phyloP scores from a whole-genome alignment of 2,329 filamentous ascomycete species.

The Calonectria honghensis region DNA sequence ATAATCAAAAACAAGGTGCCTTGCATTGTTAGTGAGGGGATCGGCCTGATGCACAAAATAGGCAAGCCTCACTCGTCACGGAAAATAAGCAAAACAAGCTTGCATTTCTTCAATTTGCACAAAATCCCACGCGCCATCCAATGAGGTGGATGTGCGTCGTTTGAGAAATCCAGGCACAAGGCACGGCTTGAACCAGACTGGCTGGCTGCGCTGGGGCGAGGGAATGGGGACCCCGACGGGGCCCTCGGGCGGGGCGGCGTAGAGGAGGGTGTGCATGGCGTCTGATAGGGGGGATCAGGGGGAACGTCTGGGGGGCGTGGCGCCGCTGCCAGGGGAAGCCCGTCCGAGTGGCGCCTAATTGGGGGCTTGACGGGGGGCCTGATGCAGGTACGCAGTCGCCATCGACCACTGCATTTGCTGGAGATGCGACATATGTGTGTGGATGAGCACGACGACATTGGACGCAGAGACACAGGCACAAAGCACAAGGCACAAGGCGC shows the following conservation, averaged over 20 bases:
- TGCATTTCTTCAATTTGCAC: conserved; percentile 37
- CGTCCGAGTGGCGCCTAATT: conserved; percentile 18
- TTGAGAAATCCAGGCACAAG: conserved; percentile 24
- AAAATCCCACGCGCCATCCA: neutral
- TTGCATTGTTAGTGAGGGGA: conserved; percentile 26
- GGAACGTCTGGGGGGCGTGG: conserved; percentile 26
- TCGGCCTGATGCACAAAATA: conserved; percentile 19
- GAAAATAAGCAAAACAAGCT: conserved; percentile 18
- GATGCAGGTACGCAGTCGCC: conserved; percentile 52
- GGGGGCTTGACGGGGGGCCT: conserved; percentile 34
- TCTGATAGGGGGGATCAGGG: conserved; percentile 25
- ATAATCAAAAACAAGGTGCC: conserved; percentile 25
- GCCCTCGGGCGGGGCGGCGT: conserved; percentile 11
- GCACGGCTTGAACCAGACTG: conserved; percentile 23
- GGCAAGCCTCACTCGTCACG: conserved; percentile 32
- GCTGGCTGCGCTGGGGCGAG: conserved; percentile 8
- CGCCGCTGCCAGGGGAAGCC: conserved; percentile 36
- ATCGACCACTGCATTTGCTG: conserved; percentile 31
- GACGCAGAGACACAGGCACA: neutral
- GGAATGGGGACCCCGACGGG: conserved; percentile 27
- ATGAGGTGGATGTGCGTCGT: neutral
- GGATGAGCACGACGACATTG: neutral
- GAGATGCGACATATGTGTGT: conserved; percentile 16
- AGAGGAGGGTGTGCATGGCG: conserved; percentile 7
- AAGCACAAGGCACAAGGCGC: neutral